Conservation (phyloP, 176 grass and related monocot genomes). For the Metroxylon sagu region DNA sequence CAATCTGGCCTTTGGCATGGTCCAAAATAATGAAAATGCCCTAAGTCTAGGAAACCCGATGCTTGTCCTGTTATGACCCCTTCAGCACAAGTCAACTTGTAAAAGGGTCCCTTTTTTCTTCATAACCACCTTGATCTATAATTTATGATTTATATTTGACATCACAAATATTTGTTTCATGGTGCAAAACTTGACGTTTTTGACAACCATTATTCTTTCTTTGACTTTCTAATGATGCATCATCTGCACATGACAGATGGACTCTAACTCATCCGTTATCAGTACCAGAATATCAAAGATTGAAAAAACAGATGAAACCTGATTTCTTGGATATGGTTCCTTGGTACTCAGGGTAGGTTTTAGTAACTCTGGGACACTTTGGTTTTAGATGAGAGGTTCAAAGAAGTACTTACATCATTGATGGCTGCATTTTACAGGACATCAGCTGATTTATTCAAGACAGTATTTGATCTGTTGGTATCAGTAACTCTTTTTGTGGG, state of each 20-base stretch:
- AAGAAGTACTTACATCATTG: constrained; percentile 24
- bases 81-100: no score
- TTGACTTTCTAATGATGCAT: not conserved
- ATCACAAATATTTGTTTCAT: no score
- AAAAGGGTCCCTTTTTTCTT: no score
- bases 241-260: constrained; percentile 41
- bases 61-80: no score
- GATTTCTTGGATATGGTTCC: constrained; percentile 98
- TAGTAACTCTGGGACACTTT: not conserved
- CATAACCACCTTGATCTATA: no score
- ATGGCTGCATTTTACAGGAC: constrained; percentile 55
- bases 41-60: no score
- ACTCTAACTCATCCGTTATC: constrained; percentile 59
- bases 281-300: constrained; percentile 56
- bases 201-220: not conserved
- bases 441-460: constrained; percentile 97
- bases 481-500: constrained; percentile 98
- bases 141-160: no score
- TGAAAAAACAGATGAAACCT: constrained; percentile 81
- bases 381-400: not conserved
- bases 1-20: no score
- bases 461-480: constrained; percentile 88
- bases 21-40: no score
- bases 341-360: constrained; percentile 91
- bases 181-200: no score